phyloP scores from a whole-genome alignment of 345 rosid genomes.

The Aquilaria sinensis region DNA sequence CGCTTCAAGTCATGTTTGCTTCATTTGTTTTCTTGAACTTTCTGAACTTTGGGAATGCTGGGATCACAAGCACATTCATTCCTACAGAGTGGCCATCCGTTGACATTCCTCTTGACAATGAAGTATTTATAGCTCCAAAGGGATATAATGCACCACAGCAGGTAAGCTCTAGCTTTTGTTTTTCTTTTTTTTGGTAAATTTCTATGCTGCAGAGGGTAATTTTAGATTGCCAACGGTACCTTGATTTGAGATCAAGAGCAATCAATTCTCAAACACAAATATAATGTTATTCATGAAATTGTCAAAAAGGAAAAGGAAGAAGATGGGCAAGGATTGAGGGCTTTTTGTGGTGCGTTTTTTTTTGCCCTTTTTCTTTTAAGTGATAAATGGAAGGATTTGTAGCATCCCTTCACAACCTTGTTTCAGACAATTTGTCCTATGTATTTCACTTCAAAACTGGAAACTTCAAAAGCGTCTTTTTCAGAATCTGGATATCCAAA shows the following conservation, averaged over 20 bases:
- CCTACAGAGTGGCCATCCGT: constrained; percentile 81
- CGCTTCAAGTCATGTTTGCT: constrained; percentile 13
- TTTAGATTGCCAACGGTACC: too few relatives aligned
- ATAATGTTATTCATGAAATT: neutral
- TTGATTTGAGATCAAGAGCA: too few relatives aligned
- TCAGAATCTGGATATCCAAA: neutral
- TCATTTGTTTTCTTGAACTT: constrained; percentile 29
- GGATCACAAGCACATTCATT: constrained; percentile 59
- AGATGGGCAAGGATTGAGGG: neutral
- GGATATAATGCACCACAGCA: constrained; percentile 94
- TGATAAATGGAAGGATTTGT: neutral
- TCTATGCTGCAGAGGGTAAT: neutral
- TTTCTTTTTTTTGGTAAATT: too few relatives aligned
- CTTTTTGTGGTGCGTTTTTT: neutral
- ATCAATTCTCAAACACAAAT: neutral
- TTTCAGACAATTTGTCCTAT: neutral
- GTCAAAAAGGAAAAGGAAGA: neutral
- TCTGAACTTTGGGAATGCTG: constrained; percentile 38
- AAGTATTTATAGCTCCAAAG: constrained; percentile 61
- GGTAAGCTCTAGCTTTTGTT: constrained; percentile 26
- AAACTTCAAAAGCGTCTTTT: neutral
- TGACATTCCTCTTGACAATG: constrained; percentile 75
- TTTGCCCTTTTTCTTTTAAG: neutral
- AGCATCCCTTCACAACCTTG: neutral
- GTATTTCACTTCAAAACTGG: neutral